These are phyloP conservation scores for Fusarium algeriense DNA, from an alignment of 2,329 filamentous ascomycete genomes.

Conservation along the genomic window DNA sequence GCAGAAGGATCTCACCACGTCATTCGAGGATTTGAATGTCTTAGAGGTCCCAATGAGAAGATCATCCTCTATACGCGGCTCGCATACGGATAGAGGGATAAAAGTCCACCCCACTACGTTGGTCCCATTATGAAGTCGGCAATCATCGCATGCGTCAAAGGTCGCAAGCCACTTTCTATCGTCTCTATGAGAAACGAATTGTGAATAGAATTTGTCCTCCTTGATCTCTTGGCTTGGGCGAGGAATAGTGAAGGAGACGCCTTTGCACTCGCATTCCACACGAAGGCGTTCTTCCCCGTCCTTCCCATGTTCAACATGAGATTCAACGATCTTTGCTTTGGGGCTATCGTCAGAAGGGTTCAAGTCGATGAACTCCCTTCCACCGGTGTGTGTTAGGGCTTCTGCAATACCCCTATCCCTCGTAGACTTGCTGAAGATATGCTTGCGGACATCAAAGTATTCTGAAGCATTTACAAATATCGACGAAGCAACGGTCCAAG, in stretches of 20 bases:
- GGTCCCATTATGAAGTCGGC: slow-evolving; percentile 57
- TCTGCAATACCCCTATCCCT: slow-evolving; percentile 54
- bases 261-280: slow-evolving; percentile 61
- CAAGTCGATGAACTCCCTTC: slow-evolving; percentile 49
- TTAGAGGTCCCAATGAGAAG: slow-evolving; percentile 59
- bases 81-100: slow-evolving; percentile 53
- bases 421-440: slow-evolving; percentile 54
- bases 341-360: slow-evolving; percentile 52
- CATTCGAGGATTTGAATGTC: slow-evolving; percentile 56
- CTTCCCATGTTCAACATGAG: slow-evolving; percentile 49
- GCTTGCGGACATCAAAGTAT: slow-evolving; percentile 52
- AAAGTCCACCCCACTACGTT: slow-evolving; percentile 59
- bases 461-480: slow-evolving; percentile 55
- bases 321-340: slow-evolving; percentile 45
- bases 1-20: slow-evolving; percentile 59
- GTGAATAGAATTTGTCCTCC: slow-evolving; percentile 47
- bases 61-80: slow-evolving; percentile 53
- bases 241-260: slow-evolving; percentile 60
- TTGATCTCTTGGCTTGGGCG: slow-evolving; percentile 53
- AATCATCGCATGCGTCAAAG: slow-evolving; percentile 60
- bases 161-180: slow-evolving; percentile 57
- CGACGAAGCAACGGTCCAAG: slow-evolving; percentile 56
- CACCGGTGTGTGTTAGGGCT: slow-evolving; percentile 52
- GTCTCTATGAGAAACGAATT: slow-evolving; percentile 54
- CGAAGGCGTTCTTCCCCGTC: slow-evolving; percentile 56